phyloP scores from a whole-genome alignment of 2,329 filamentous ascomycete genomes.

The Juglanconis juglandina region DNA sequence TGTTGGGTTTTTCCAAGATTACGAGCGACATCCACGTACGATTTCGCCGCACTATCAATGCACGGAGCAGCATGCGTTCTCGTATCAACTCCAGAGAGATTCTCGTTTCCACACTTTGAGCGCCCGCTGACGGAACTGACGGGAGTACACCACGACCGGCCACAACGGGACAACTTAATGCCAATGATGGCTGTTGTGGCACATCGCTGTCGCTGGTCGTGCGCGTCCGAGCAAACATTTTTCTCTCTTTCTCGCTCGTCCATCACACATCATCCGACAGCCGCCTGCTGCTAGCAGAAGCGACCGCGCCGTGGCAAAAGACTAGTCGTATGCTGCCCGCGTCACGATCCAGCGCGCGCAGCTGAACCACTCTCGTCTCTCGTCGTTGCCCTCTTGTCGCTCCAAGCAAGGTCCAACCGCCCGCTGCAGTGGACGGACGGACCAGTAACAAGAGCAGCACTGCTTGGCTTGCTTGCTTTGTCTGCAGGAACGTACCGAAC shows the following conservation, averaged over 20 bases:
- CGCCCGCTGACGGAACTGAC: neutral
- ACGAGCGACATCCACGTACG: conserved; percentile 19
- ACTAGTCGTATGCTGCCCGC: conserved; percentile 6
- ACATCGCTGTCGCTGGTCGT: neutral
- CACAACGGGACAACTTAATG: neutral
- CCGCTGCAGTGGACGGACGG: neutral
- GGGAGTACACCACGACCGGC: conserved; percentile 2
- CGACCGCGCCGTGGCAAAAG: conserved; percentile 13
- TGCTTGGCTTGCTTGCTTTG: conserved; percentile 1
- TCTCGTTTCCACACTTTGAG: conserved; percentile 8
- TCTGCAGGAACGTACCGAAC: conserved; percentile 6
- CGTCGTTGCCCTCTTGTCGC: neutral
- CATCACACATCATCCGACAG: neutral
- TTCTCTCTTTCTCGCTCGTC: neutral
- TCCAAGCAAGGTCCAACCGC: neutral
- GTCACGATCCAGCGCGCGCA: neutral
- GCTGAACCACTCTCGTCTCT: conserved; percentile 7
- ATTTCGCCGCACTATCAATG: conserved; percentile 18
- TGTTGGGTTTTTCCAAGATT: conserved; percentile 17
- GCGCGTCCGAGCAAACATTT: conserved; percentile 1
- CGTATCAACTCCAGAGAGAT: conserved; percentile 13
- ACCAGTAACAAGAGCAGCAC: conserved; percentile 8
- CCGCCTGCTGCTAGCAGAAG: conserved; percentile 3
- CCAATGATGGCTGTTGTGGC: conserved; percentile 2
- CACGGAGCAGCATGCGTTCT: conserved; percentile 14